phyloP scores from a whole-genome alignment of 306 rosid species.

The Phaseolus lunatus region DNA sequence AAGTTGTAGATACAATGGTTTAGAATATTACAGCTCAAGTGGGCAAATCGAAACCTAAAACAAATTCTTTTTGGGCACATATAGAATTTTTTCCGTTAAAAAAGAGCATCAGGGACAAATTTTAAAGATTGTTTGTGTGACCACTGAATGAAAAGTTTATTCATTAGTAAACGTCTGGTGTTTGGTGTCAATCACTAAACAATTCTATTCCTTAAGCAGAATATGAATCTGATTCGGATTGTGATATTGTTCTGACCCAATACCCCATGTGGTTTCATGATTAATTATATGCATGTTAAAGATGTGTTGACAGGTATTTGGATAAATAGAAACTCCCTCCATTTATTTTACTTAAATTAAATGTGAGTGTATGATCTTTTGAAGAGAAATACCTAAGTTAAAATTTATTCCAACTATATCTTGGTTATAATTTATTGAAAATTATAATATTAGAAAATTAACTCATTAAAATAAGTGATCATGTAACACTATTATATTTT shows the following conservation, averaged over 20 bases:
- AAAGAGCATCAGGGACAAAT: conserved; percentile 47
- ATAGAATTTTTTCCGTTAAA: conserved; percentile 23
- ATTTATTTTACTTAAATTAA: neutral
- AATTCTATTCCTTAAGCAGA: conserved; percentile 41
- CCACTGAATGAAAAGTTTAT: conserved; percentile 39
- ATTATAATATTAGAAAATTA: too few species aligned
- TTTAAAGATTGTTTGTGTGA: conserved; percentile 43
- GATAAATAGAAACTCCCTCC: conserved; percentile 8
- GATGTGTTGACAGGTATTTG: neutral
- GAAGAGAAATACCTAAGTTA: neutral
- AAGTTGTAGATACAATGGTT: conserved; percentile 20
- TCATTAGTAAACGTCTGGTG: conserved; percentile 35
- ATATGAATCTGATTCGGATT: conserved; percentile 39
- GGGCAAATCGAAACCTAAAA: conserved; percentile 28
- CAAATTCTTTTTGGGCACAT: conserved; percentile 27
- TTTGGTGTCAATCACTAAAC: conserved; percentile 39
- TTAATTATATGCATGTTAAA: neutral
- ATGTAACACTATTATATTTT: too few species aligned
- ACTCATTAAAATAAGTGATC: too few species aligned
- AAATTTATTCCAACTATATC: too few species aligned
- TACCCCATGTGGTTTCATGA: neutral
- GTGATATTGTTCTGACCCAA: conserved; percentile 25
- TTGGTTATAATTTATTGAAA: too few species aligned
- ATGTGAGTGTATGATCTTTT: neutral
- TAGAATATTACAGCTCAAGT: conserved; percentile 33